Conservation (phyloP, 768 basidiomycete species). For the Neoboletus brunneissimus region DNA sequence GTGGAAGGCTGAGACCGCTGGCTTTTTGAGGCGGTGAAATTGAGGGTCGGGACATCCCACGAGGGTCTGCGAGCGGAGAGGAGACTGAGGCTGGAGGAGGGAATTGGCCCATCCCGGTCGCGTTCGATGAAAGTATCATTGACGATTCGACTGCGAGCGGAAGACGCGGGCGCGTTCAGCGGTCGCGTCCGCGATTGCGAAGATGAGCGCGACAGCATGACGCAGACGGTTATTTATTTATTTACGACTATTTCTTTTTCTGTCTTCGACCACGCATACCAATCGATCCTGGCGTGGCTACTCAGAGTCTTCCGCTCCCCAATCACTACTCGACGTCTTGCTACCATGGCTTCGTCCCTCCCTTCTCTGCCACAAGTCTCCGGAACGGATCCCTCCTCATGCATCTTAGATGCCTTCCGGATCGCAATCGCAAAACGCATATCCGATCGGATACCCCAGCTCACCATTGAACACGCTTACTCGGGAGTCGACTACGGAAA, state of each 20-base stretch:
- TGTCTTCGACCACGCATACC: too few relatives aligned
- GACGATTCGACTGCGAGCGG: constrained; percentile 23
- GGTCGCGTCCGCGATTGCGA: constrained; percentile 19
- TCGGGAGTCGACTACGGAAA: constrained; percentile 86
- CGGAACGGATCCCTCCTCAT: constrained; percentile 60
- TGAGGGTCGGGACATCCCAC: constrained; percentile 30
- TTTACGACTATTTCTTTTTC: neutral
- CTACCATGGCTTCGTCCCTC: constrained; percentile 32
- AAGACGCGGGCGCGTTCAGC: neutral
- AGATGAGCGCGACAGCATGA: constrained; percentile 27
- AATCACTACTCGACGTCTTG: constrained; percentile 4
- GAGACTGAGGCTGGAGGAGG: constrained; percentile 31
- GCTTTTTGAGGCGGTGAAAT: constrained; percentile 10
- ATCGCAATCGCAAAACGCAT: constrained; percentile 75
- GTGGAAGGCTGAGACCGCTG: constrained; percentile 22
- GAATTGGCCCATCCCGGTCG: constrained; percentile 25
- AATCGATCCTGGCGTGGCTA: constrained; percentile 2
- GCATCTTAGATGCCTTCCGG: constrained; percentile 73
- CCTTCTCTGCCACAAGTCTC: constrained; percentile 42
- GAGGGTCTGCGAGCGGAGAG: constrained; percentile 34
- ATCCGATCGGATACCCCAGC: constrained; percentile 57
- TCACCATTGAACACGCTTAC: constrained; percentile 78
- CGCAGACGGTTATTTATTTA: neutral
- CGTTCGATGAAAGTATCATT: constrained; percentile 16
- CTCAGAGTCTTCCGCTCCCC: neutral